Evolutionary conservation across 2,329 filamentous ascomycete genomes (phyloP).

Genomic region (Ceratocystis albifundus): DNA sequence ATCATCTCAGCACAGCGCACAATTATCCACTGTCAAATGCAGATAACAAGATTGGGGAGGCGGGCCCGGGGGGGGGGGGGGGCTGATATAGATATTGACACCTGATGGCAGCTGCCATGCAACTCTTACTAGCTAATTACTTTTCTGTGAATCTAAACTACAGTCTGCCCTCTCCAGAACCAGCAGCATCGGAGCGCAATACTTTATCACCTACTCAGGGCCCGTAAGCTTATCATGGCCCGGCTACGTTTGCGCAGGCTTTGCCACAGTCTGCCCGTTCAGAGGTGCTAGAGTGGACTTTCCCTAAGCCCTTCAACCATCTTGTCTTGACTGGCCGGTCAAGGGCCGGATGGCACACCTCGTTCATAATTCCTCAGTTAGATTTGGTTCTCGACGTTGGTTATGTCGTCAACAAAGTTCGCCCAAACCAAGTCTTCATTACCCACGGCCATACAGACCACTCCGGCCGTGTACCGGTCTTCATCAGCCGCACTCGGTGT

Average conservation of each 20-base stretch:
- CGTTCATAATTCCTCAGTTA: constrained; percentile 40
- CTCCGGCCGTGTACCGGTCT: constrained; percentile 35
- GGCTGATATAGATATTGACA: background rate
- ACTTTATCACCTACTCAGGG: background rate
- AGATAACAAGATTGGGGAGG: background rate
- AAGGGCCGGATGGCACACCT: constrained; percentile 42
- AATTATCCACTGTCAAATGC: background rate
- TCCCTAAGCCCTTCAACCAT: constrained; percentile 35
- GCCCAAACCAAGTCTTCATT: constrained; percentile 40
- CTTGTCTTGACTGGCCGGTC: constrained; percentile 38
- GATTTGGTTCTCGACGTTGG: constrained; percentile 41
- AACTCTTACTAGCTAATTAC: background rate
- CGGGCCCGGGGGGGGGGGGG: too few species aligned
- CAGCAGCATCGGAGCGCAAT: background rate
- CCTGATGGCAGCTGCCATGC: background rate
- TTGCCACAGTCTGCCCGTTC: constrained; percentile 36
- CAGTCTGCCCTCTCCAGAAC: background rate
- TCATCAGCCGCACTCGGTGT: constrained; percentile 35
- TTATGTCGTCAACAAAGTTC: constrained; percentile 35
- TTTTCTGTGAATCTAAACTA: background rate
- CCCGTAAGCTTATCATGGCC: constrained; percentile 10
- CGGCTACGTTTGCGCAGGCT: constrained; percentile 33
- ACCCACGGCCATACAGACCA: constrained; percentile 42
- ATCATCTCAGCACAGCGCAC: too few species aligned
- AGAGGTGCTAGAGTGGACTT: constrained; percentile 37